Base-by-base conservation (phyloP, 2,329 filamentous ascomycete species). In the Fusarium buxicola region DNA sequence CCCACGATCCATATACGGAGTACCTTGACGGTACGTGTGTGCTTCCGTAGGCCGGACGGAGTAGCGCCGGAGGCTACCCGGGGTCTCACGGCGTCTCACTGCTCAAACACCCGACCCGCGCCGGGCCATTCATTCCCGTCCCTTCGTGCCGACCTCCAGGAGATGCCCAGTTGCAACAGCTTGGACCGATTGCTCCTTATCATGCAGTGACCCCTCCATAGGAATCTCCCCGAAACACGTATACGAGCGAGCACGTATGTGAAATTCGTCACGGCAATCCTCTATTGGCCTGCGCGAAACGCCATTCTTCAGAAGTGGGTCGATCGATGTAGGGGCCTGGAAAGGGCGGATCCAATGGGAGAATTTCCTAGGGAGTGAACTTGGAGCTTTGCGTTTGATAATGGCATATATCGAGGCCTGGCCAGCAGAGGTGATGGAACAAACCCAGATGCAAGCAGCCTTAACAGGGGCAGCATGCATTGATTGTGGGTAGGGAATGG, bases 291-390 rank as follows among this genome's bases (percentile, higher is more conserved):
- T 51, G 54, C 28, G 45, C 58, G 52, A 61, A 45, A 51, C 30
- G 54, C 31, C 18, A 44, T 61, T 47, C 30, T 39, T 57, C 44
- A 46, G 51, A 49, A 38, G 57, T 54, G 56, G 55, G 51, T 63
- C 59, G 43, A 62, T 56, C 53, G 44, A 58, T 40, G 39, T 50
- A 46, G 55, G 60, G 62, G 45, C 61, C 52, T 43, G 52, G 60
- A 55, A 30, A 54, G 30, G 18, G 28, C 27, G n/a, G 27, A 51
- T 40, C 66, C 66, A 69, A 69, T 68, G 50, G 47, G 63, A 63
- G 45, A 43, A 55, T 61, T 45, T 53, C 41, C 48, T 44, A 45
- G 55, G 52, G 40, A 41, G 40, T 54, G 34, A n/a, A 39, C 15
- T 50, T 39, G 24, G 51, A 46, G 52, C 51, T 60, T 53, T 48